Conservation (phyloP, 2,329 filamentous ascomycete species). For the Hymenoscyphus fructigenus region DNA sequence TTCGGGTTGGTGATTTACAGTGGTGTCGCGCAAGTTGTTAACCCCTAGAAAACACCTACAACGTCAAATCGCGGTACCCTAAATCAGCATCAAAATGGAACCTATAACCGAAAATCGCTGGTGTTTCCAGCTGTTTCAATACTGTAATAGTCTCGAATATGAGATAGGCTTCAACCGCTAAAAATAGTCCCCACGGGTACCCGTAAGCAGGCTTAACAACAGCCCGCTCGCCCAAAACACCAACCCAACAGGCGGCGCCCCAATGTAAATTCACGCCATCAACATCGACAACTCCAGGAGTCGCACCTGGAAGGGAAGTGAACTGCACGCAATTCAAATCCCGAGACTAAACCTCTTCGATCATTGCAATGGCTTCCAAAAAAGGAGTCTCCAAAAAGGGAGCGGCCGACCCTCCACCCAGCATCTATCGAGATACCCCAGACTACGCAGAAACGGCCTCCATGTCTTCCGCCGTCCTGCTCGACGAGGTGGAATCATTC, state of each 20-base stretch:
- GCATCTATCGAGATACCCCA: slow-evolving; percentile 25
- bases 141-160: background rate
- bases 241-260: background rate
- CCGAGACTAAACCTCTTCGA: background rate
- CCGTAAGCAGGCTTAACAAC: background rate
- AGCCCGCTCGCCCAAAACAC: background rate
- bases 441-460: slow-evolving; percentile 27
- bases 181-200: background rate
- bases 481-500: slow-evolving; percentile 26
- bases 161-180: background rate
- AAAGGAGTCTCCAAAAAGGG: background rate
- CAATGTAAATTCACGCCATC: background rate
- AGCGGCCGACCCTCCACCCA: slow-evolving; percentile 17
- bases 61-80: background rate
- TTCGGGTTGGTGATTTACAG: background rate
- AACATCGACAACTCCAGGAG: background rate
- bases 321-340: background rate
- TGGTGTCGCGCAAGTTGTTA: no score
- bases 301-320: background rate
- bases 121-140: background rate
- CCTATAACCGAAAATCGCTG: background rate
- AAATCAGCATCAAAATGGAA: background rate
- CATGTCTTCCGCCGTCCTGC: slow-evolving; percentile 26
- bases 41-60: background rate
- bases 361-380: slow-evolving; percentile 3